These are phyloP conservation scores for Mrakia frigida DNA, from an alignment of 768 basidiomycete genomes.

Conservation along the genomic window DNA sequence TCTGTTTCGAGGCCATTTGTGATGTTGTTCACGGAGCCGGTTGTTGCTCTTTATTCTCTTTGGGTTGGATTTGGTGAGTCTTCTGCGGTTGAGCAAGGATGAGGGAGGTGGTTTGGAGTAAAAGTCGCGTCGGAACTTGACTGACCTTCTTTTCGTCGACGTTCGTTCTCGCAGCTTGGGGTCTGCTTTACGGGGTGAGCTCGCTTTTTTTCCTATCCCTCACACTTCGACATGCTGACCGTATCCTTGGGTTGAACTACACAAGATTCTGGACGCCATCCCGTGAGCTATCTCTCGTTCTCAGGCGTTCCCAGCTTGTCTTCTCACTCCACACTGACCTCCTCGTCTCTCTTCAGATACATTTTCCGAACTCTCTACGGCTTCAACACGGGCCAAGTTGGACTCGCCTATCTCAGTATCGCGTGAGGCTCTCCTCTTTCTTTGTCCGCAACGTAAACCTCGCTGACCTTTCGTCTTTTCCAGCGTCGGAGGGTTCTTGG, in stretches of 20 bases:
- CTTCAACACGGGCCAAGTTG: constrained; percentile 59
- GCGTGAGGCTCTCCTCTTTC: constrained; percentile 36
- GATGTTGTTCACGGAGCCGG: constrained; percentile 65
- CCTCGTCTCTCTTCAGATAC: constrained; percentile 36
- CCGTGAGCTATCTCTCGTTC: not conserved
- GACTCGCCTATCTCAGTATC: constrained; percentile 58
- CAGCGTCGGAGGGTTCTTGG: constrained; percentile 38
- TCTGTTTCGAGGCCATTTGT: constrained; percentile 61
- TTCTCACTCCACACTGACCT: not conserved
- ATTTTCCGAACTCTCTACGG: constrained; percentile 57
- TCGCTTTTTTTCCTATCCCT: not conserved
- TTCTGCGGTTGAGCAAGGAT: no score
- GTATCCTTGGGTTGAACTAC: not conserved
- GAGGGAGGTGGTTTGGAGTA: no score
- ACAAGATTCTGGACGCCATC: not conserved
- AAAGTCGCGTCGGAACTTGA: not conserved
- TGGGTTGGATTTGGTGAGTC: constrained; percentile 52
- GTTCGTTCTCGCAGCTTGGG: constrained; percentile 57
- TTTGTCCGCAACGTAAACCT: not conserved
- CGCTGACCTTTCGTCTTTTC: not conserved
- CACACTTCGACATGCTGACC: not conserved
- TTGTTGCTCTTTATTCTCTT: constrained; percentile 59
- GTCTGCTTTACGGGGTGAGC: constrained; percentile 62
- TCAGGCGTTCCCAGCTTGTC: constrained; percentile 39
- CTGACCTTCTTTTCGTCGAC: not conserved